Conservation (phyloP, 2,329 filamentous ascomycete species). For the Cytospora schulzeri region DNA sequence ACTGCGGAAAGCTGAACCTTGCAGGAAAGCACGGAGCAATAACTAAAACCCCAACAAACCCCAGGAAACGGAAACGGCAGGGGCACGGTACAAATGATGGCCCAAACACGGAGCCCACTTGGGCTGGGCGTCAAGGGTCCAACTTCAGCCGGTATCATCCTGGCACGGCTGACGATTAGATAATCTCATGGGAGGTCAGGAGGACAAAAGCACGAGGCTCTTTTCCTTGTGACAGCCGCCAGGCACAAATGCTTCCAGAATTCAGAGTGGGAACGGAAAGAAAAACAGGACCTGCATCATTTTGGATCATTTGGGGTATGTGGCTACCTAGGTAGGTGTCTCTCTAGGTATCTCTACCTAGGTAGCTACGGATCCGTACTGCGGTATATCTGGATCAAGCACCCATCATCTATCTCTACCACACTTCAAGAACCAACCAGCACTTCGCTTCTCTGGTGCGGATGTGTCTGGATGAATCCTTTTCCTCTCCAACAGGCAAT, state of each 20-base stretch:
- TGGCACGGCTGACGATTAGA: neutral
- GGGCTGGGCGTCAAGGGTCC: constrained; percentile 1
- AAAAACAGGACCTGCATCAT: neutral
- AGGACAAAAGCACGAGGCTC: neutral
- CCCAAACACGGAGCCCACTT: constrained; percentile 4
- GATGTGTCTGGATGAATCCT: neutral
- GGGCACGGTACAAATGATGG: neutral
- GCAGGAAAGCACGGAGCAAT: neutral
- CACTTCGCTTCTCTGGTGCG: neutral
- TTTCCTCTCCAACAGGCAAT: neutral
- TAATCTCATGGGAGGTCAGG: neutral
- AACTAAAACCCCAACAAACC: neutral
- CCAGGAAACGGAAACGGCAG: neutral
- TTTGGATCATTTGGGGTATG: no score
- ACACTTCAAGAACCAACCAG: no score
- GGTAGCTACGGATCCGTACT: no score
- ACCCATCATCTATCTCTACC: no score
- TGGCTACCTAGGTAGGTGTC: no score
- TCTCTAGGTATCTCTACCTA: no score
- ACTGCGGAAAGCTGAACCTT: neutral
- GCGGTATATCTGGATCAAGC: no score
- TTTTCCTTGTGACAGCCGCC: neutral
- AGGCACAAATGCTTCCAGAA: neutral
- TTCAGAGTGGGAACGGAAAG: neutral
- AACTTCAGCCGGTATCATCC: neutral